Percentiles rank a stretch among this genome's conserved stretches.
Conservation (phyloP, 441 rosid species). For the Viola pubescens region DNA sequence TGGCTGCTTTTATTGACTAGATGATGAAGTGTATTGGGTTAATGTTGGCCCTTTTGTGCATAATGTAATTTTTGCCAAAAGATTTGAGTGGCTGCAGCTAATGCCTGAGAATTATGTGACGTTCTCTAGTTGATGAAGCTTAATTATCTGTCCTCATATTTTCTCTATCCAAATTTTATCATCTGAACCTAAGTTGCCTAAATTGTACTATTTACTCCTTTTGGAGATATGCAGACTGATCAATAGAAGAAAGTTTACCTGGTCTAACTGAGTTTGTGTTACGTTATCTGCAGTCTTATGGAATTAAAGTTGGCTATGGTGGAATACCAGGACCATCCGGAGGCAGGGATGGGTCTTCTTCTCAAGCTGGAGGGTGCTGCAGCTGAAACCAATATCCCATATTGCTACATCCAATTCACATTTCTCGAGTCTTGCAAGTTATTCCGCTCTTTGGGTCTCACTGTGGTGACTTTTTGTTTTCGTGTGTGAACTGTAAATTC, state of each 20-base stretch:
- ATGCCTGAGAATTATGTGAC: not conserved
- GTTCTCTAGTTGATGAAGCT: too few species aligned
- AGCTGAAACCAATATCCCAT: slow-evolving; percentile 27
- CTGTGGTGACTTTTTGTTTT: slow-evolving; percentile 6
- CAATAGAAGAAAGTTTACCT: slow-evolving; percentile 14
- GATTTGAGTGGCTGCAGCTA: not conserved
- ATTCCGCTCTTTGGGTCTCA: slow-evolving; percentile 9
- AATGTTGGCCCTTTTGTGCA: not conserved
- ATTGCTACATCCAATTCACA: slow-evolving; percentile 2
- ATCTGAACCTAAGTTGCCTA: too few species aligned
- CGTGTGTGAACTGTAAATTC: not conserved
- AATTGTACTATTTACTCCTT: too few species aligned
- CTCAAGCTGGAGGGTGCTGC: slow-evolving; percentile 93
- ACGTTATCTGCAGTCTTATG: slow-evolving; percentile 50
- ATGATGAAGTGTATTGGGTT: not conserved
- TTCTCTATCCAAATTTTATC: not conserved
- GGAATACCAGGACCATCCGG: slow-evolving; percentile 94
- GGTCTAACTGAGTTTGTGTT: slow-evolving; percentile 3
- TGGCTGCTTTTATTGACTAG: not conserved
- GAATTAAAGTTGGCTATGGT: slow-evolving; percentile 95
- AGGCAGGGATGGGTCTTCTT: slow-evolving; percentile 69
- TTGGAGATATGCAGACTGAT: not conserved
- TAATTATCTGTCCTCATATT: too few species aligned
- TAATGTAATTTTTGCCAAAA: not conserved
- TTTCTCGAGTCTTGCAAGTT: not conserved